A percentile compares a stretch with the other conserved stretches of the same genome.
Evolutionary conservation across 805 yeast species (phyloP).

Genomic region (Blastobotrys americana): DNA sequence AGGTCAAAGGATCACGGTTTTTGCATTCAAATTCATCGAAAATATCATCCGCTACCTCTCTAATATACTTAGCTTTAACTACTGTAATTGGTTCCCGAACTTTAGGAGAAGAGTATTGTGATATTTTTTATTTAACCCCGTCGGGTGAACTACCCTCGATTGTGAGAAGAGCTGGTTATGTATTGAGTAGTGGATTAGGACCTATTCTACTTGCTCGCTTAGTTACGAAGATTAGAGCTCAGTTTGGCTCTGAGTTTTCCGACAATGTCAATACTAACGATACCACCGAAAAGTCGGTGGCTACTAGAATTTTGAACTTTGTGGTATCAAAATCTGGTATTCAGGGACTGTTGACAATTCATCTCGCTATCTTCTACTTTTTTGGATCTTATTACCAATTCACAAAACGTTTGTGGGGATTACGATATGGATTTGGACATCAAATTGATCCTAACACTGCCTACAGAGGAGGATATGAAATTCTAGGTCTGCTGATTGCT

Average conservation of each 20-base stretch:
- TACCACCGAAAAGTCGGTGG: not conserved
- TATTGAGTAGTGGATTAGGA: slow-evolving; percentile 51
- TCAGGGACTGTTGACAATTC: slow-evolving; percentile 50
- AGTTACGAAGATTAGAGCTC: slow-evolving; percentile 17
- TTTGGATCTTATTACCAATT: slow-evolving; percentile 74
- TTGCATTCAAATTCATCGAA: slow-evolving; percentile 58
- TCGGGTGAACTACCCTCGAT: slow-evolving; percentile 23
- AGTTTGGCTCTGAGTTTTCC: slow-evolving; percentile 10
- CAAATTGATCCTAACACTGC: slow-evolving; percentile 24
- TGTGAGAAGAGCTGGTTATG: slow-evolving; percentile 47
- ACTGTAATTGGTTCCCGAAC: slow-evolving; percentile 74
- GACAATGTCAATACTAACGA: too few species aligned
- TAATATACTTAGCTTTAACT: slow-evolving; percentile 64
- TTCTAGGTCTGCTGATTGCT: slow-evolving; percentile 46
- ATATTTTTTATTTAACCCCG: slow-evolving; percentile 32
- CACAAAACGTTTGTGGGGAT: slow-evolving; percentile 68
- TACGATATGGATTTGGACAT: slow-evolving; percentile 54
- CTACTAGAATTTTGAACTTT: slow-evolving; percentile 1
- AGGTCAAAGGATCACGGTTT: slow-evolving; percentile 47
- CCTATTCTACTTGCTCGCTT: slow-evolving; percentile 43
- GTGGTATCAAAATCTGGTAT: slow-evolving; percentile 11
- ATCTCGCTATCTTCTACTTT: slow-evolving; percentile 76
- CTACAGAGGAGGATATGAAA: slow-evolving; percentile 48
- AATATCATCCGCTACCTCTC: slow-evolving; percentile 48
- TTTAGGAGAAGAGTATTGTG: slow-evolving; percentile 91